Evolutionary conservation across 2,329 filamentous ascomycete species (phyloP), one percentile per base, ranked within the genome.

Genomic region (Pezicula radicicola): DNA sequence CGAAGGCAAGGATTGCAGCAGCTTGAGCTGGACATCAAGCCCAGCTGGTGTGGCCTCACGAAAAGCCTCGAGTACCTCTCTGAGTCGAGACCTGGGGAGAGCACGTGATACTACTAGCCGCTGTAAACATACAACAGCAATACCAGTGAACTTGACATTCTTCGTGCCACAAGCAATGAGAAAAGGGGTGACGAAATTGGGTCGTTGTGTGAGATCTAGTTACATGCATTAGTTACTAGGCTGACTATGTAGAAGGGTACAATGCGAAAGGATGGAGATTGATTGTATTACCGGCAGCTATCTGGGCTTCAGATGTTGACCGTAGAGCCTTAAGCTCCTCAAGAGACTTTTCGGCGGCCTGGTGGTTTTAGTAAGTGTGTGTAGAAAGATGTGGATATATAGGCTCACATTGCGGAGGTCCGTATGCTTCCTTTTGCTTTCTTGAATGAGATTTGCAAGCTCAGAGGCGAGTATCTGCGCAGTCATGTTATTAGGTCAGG

Each of bases 261-360:
- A 33, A 33, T 33, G 30, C 12, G 12, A 28, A 45, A 18, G 3
- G 37, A 16, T 40, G 9, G 19, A 8, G 37, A 15, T 15, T 28
- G 21, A 55, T 57, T 25, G 6, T 25, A 25, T 53, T 59, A 67
- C 66, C 66, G 51, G 70, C 70, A 51, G 69, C 69, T 61, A 68
- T 60, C 48, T 63, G 71, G 64, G 85, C 78, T 71, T 96, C 91
- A 36, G 88, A 90, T 39, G 85, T 85, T 48, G 83, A 79, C 48
- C 87, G 81, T 18, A 96, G 75, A 48, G 79, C 77, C 71, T 89
- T 97, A 55, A 99, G 79, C 61, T 97, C 94, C 60, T 91, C 89
- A 19, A 97, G 77, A 13, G 94, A 95, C 71, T 92, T 95, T 67
- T 99, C 94, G 27, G 94, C 91, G 47, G 94, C 91, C 89, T 93